Conservation (phyloP, 179 eudicot genomes). For the Corrigiola litoralis region DNA sequence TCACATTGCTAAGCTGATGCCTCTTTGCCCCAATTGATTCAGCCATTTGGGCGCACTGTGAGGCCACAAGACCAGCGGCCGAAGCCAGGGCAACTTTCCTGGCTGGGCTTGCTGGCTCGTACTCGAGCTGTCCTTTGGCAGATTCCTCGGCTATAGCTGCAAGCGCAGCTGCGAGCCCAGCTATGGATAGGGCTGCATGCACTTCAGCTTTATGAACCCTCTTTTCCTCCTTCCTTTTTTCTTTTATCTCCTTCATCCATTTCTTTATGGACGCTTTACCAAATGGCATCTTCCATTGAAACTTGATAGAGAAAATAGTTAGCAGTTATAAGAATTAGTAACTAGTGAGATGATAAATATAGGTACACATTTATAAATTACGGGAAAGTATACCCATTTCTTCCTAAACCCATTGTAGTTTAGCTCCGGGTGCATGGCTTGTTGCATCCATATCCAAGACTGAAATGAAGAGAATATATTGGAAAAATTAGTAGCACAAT, state of each 20-base stretch:
- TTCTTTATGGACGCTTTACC: conserved; percentile 63
- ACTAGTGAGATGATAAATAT: not conserved
- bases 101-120: conserved; percentile 28
- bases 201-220: conserved; percentile 84
- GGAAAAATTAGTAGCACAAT: not conserved
- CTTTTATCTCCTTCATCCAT: conserved; percentile 78
- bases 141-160: conserved; percentile 84
- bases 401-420: conserved; percentile 71
- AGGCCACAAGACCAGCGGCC: conserved; percentile 82
- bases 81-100: conserved; percentile 65
- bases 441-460: conserved; percentile 99
- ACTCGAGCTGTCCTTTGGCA: conserved; percentile 24
- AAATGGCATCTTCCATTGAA: conserved; percentile 70
- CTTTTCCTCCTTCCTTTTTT: conserved; percentile 72
- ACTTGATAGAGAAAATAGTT: conserved; percentile 13
- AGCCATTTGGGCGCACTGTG: conserved; percentile 83
- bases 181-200: conserved; percentile 89
- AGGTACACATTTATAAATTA: not conserved
- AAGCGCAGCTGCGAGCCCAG: conserved; percentile 88
- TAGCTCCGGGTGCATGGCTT: conserved; percentile 98
- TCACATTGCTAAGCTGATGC: conserved; percentile 56
- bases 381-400: conserved; percentile 59
- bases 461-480: conserved; percentile 14
- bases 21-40: conserved; percentile 81
- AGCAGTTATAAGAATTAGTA: not conserved